phyloP scores from a whole-genome alignment of 176 grass and related monocot species.

The maize (Zea mays) region Zm-B73-REFERENCE-NAM-5.0 NC_050097.1:15675001-15675500 shows the following conservation, averaged over 20 bases:
- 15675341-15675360: conserved; percentile 33
- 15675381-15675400: too few relatives aligned
- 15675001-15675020: neutral
- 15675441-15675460: too few relatives aligned
- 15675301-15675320: neutral
- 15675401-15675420: too few relatives aligned
- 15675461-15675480: too few relatives aligned
- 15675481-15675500: too few relatives aligned
- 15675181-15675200: too few relatives aligned
- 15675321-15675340: neutral
- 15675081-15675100: neutral
- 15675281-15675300: neutral
- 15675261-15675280: conserved; percentile 8
- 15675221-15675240: neutral
- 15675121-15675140: neutral
- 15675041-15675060: neutral
- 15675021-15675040: neutral
- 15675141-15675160: neutral
- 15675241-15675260: neutral
- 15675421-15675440: too few relatives aligned
- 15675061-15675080: neutral
- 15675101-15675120: neutral
- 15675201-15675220: too few relatives aligned
- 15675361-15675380: neutral
- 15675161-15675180: neutral